Percentiles rank a stretch among this genome's conserved stretches.
Conservation (phyloP, 805 yeast genomes). For the Hemisphaericaspora nanyangensis region DNA sequence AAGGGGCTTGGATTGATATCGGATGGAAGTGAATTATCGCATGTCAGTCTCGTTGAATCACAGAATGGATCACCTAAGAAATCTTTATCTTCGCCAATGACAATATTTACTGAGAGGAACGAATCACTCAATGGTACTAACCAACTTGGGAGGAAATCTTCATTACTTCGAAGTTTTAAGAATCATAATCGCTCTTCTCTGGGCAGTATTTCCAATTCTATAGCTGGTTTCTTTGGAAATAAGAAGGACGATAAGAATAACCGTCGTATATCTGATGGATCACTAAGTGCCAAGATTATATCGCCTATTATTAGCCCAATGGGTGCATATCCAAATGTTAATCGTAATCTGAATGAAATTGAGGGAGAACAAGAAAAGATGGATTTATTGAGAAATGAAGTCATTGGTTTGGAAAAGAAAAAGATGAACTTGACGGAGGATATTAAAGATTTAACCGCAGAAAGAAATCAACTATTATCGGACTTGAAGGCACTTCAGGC, state of each 20-base stretch:
- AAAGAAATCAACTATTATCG: neutral
- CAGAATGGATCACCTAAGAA: conserved; percentile 17
- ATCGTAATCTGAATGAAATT: neutral
- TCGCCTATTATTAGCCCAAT: conserved; percentile 1
- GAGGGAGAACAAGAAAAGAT: neutral
- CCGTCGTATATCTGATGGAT: conserved; percentile 39
- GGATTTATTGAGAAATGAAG: neutral
- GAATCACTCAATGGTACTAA: neutral
- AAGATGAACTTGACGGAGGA: conserved; percentile 17
- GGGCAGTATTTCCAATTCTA: neutral
- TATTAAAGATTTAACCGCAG: conserved; percentile 12
- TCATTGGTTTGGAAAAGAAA: conserved; percentile 14
- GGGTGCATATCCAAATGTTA: neutral
- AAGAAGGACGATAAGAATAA: conserved; percentile 15
- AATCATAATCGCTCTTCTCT: conserved; percentile 36
- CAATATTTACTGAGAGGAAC: conserved; percentile 14
- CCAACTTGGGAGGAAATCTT: conserved; percentile 1
- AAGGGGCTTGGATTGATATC: conserved; percentile 39
- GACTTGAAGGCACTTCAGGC: conserved; percentile 36
- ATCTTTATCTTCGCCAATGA: conserved; percentile 27
- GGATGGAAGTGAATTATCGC: conserved; percentile 34
- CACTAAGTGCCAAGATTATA: conserved; percentile 12
- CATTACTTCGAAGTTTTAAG: conserved; percentile 20
- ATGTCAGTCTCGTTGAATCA: neutral
- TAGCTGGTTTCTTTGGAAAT: conserved; percentile 27